Conservation (phyloP, 1,139 yeast species). For the Suhomyces maxii region DNA sequence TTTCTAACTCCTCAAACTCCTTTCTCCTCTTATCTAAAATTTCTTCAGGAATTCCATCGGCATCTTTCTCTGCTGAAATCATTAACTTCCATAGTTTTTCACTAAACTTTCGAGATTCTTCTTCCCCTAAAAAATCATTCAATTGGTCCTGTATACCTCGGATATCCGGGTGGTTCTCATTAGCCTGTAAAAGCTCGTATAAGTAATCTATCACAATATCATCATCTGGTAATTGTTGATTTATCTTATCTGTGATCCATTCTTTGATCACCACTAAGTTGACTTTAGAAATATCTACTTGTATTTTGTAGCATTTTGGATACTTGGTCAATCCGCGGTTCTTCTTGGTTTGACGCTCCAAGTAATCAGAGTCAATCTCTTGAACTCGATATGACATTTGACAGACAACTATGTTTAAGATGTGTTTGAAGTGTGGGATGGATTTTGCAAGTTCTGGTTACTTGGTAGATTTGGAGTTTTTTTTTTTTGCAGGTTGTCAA, state of each 20-base stretch:
- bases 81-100: slow-evolving; percentile 41
- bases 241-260: slow-evolving; percentile 36
- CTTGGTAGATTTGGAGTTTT: not conserved
- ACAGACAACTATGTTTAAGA: too few species aligned
- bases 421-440: not conserved
- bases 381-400: slow-evolving; percentile 21
- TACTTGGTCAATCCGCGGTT: slow-evolving; percentile 12
- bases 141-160: slow-evolving; percentile 37
- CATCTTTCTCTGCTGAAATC: slow-evolving; percentile 39
- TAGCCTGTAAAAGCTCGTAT: slow-evolving; percentile 30
- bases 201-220: slow-evolving; percentile 47
- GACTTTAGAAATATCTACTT: slow-evolving; percentile 36
- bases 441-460: not conserved
- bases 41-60: slow-evolving; percentile 40
- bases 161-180: slow-evolving; percentile 31
- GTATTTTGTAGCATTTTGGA: slow-evolving; percentile 18
- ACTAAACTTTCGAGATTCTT: slow-evolving; percentile 36
- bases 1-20: slow-evolving; percentile 10
- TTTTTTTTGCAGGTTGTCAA: not conserved
- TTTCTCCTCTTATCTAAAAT: slow-evolving; percentile 22
- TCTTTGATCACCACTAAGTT: slow-evolving; percentile 31
- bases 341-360: slow-evolving; percentile 5
- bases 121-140: slow-evolving; percentile 39
- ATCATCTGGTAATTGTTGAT: slow-evolving; percentile 44
- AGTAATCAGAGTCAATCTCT: slow-evolving; percentile 17